Base-by-base conservation (phyloP, 495 filamentous ascomycete species). In the Penicillium cataractarum region DNA sequence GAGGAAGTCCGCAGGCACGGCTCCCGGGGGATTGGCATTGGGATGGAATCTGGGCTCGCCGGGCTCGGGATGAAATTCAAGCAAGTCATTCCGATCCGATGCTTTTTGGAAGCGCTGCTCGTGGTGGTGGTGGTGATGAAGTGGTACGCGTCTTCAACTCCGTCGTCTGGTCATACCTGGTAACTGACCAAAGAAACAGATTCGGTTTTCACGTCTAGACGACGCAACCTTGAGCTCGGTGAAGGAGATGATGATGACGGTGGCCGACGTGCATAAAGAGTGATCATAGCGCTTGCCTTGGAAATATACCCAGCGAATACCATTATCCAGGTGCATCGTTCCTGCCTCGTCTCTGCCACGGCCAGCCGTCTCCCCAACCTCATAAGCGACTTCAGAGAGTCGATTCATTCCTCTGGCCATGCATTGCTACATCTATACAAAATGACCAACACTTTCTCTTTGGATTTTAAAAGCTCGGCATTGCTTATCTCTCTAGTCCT, bases 31-130 rank as follows among this genome's bases (percentile, higher is more conserved):
- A 95, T 61, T 97, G 93, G 93, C 94, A 93, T 72, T 97, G 93
- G 93, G 92, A 96, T 73, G 93, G 92, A 1, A 93, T 97, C 8
- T 97, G 93, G 93, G 90, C 92, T 63, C 86, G 91, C 58, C 82
- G 93, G 37, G 92, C 93, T 2, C 88, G 86, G 71, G 87, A 86
- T 71, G 90, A 90, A 31, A 84, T 96, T 26, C 82, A 89, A 51
- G 82, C 80, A n/a, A 93, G 91, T 70, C 75, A 89, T 56, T 89
- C 90, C 3, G 92, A 97, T 62, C 76, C 86, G 5, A 89, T 89
- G 17, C 71, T 97, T 51, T 97, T 85, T 78, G 91, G 91, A 26
- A 81, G 79, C 60, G 74, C 80, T 37, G 76, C 76, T 58, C 74
- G 80, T 42, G 81, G 80, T n/a, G 76, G 80, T n/a, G 76, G 82